Evolutionary conservation across 2,329 filamentous ascomycete species (phyloP), one percentile per base, ranked within the genome.

Genomic region (Calonectria ilicicola): DNA sequence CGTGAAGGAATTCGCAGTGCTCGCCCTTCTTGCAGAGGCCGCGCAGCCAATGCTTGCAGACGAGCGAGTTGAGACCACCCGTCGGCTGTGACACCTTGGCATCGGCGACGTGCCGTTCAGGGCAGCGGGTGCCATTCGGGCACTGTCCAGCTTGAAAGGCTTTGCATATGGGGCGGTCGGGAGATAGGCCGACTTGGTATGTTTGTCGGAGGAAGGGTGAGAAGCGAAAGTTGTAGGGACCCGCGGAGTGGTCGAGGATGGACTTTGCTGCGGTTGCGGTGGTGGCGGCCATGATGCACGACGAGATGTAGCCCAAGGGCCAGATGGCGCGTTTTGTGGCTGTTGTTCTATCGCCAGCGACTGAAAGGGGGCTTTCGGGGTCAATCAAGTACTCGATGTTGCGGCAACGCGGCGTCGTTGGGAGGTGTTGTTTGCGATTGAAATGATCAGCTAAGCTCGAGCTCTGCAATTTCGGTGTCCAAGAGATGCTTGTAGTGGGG

Each of bases 11-110:
- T 87, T 99, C 97, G 91, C 97, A 99, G 78, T 92, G 91, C 82
- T 98, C 93, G 80, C 96, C 97, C 86, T 98, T 98, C 83, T 99
- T 99, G 89, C 97, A 99, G 23, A 99, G 91, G 0, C 96, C 96
- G 76, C 97, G 94, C 81, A 98, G 92, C 93, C 97, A 98, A 89
- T 98, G 97, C 87, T 99, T 99, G 91, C 97, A 99, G 73, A 99
- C 96, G 19, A 98, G 91, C 81, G 91, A 94, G 86, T 93, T 94
- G 83, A 93, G 93, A 40, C 91, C 92, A 47, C 87, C 84, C 17
- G 83, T 80, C n/a, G 81, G 82, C 71, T 82, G 80, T 23, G 80
- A 75, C 5, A 77, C 75, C 72, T 82, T 81, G 75, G 80, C 76
- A 87, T 84, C 81, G 35, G 85, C 83, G 72, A 87, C 84, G 87